Base-by-base conservation (phyloP, 371 early-diverging fungal species). In the Actinomucor elegans region DNA sequence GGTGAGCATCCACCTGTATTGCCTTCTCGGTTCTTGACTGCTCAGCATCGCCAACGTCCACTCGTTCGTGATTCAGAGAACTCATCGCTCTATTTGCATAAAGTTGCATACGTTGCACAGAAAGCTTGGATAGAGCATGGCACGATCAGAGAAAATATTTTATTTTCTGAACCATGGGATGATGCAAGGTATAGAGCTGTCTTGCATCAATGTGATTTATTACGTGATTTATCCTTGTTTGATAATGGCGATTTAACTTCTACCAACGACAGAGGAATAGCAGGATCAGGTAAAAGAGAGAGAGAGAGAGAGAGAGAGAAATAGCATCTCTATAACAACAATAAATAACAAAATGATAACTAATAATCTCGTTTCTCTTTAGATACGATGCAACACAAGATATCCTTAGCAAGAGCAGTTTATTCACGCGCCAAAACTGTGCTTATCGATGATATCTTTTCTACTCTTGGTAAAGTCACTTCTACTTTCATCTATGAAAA, bases 51-150 rank as follows among this genome's bases (percentile, higher is more conserved):
- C 4, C 23, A 38, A 8, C n/a, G 20, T 10, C 37, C 17, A 11
- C 41, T 54, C n/a, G 38, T 59, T 14, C 48, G 60, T n/a, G 65
- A 63, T 52, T 45, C 46, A 23, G 26, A 17, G 18, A 40, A 56
- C 17, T 43, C 8, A 29, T 34, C 52, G 1, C 31, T 64, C 14
- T 66, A 67, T 34, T 33, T 55, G 1, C 63, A 59, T 21, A 72
- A 69, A 29, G 73, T 89, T 0, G 89, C 83, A 4, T 92, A 90
- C 61, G 87, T 86, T 2, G 68, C 91, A 2, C 93, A 92, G 43
- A 77, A 73, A 15, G 83, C 92, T 4, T 94, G 94, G 94, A 80
- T 94, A 48, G 79, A 85, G 40, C 87, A 88, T 48, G 84, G 81
- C 0, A 86, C 92, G 0, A 69, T 94, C 10, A 81, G 90, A 21